Percentiles rank a stretch among this genome's conserved stretches.
These are phyloP conservation scores for Dimargaris xerosporica DNA, from an alignment of 192 early-diverging fungal species.

Conservation along the genomic window DNA sequence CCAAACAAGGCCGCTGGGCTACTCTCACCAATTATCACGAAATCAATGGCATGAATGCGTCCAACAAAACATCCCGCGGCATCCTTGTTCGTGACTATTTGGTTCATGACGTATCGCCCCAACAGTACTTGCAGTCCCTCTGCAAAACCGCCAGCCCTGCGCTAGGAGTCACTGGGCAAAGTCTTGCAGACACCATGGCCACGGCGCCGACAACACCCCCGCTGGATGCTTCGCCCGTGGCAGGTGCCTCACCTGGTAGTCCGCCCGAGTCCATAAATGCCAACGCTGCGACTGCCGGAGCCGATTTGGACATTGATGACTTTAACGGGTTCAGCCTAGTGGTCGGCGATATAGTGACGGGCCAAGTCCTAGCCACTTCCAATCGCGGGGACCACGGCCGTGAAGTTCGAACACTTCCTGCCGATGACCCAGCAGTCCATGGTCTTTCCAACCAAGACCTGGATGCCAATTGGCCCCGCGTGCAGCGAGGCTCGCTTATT, in stretches of 20 bases:
- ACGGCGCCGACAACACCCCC: no score
- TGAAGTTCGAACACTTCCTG: no score
- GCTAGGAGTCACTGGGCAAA: no score
- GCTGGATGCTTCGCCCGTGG: no score
- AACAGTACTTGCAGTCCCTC: neutral
- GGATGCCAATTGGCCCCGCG: slow-evolving; percentile 2
- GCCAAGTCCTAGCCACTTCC: neutral
- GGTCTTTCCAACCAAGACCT: slow-evolving; percentile 1
- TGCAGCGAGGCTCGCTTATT: neutral
- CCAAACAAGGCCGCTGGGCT: neutral
- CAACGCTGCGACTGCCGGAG: no score
- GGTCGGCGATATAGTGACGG: neutral
- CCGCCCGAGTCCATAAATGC: neutral
- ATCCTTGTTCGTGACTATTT: slow-evolving; percentile 1
- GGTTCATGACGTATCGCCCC: neutral
- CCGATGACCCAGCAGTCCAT: no score
- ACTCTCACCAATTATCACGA: slow-evolving; percentile 6
- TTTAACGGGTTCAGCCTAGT: slow-evolving; percentile 4
- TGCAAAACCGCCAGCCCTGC: no score
- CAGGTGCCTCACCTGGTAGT: no score
- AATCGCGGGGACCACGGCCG: neutral
- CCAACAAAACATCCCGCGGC: neutral
- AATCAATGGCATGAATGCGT: neutral
- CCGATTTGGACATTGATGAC: no score
- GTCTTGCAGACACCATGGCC: no score